phyloP scores from a whole-genome alignment of 345 rosid genomes.

The Murraya koenigii region DNA sequence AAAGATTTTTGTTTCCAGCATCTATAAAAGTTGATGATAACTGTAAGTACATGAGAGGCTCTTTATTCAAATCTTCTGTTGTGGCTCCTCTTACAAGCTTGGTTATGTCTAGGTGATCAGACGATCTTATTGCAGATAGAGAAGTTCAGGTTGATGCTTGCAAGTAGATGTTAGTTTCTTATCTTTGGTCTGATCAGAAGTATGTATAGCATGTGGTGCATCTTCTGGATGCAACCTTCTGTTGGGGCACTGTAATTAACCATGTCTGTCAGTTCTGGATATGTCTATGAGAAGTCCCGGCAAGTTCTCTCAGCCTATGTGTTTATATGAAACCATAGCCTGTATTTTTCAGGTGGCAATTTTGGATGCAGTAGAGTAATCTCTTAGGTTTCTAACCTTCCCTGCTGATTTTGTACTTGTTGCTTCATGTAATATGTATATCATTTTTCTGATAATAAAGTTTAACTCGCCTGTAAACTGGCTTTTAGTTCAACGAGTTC shows the following conservation, averaged over 20 bases:
- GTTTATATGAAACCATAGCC: slow-evolving; percentile 28
- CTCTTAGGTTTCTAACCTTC: slow-evolving; percentile 24
- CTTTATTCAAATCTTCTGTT: slow-evolving; percentile 46
- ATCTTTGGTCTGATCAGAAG: not conserved
- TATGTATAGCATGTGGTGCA: slow-evolving; percentile 23
- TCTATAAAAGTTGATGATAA: slow-evolving; percentile 55
- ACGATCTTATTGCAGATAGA: slow-evolving; percentile 1
- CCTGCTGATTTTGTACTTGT: slow-evolving; percentile 4
- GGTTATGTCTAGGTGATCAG: slow-evolving; percentile 65
- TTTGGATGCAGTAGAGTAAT: slow-evolving; percentile 45
- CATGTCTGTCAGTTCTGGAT: not conserved
- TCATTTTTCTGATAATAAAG: not conserved
- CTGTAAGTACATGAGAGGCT: slow-evolving; percentile 54
- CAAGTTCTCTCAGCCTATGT: slow-evolving; percentile 24
- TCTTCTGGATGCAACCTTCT: slow-evolving; percentile 24
- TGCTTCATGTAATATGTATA: slow-evolving; percentile 23
- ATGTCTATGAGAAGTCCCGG: slow-evolving; percentile 13
- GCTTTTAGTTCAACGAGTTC: no score
- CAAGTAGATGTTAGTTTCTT: slow-evolving; percentile 2
- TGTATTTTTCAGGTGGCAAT: slow-evolving; percentile 31
- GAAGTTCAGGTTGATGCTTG: not conserved
- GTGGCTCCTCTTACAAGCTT: slow-evolving; percentile 52
- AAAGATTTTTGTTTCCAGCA: slow-evolving; percentile 27
- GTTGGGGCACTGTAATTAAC: slow-evolving; percentile 22
- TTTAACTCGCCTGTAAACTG: no score